Base-by-base conservation (phyloP, 345 rosid genomes). In the Eucalyptus cloeziana region DNA sequence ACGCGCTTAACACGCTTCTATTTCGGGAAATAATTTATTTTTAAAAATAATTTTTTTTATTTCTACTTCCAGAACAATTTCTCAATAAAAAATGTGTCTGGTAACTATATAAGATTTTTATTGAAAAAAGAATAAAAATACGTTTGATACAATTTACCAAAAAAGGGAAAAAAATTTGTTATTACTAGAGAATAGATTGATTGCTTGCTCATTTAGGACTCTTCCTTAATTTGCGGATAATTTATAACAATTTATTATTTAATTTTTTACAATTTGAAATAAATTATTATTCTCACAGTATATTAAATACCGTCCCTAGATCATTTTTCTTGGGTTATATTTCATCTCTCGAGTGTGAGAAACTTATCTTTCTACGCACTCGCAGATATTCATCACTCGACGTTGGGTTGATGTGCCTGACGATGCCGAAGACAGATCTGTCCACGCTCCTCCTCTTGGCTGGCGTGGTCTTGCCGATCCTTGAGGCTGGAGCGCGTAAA, bases 61-160 rank as follows among this genome's bases (percentile, higher is more conserved):
- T 52, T 52, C 3, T 52, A 52, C 8, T 52, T 0, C 0, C 0
- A 4, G 0, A 19, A 52, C 3, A 52, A 52, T 52, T 52, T 52
- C 10, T 52, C 58, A 52, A 3, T 52, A 52, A 52, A 52, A 52
- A 49, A 52, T 52, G 4, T 52, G 58, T 52, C 21, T 52, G 10
- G 2, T 52, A 3, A 52, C 3, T 19, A 52, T 19, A 52, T 52
- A 52, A 52, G 0, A 19, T 52, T 52, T 52, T 52, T 19, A 52
- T 52, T 52, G 5, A 0, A 52, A 52, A 52, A 52, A 19, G 2
- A 52, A 52, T 19, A 52, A 0, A 21, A 21, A 52, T 8, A 52
- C 0, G 0, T 52, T 52, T 52, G 2, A 2, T 52, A 52, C 1
- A 10, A 52, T 52, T 52, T 19, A 52, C 25, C 3, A 52, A 56